Conservation (phyloP, 768 basidiomycete genomes). For the Termitomyces sp. region DNA sequence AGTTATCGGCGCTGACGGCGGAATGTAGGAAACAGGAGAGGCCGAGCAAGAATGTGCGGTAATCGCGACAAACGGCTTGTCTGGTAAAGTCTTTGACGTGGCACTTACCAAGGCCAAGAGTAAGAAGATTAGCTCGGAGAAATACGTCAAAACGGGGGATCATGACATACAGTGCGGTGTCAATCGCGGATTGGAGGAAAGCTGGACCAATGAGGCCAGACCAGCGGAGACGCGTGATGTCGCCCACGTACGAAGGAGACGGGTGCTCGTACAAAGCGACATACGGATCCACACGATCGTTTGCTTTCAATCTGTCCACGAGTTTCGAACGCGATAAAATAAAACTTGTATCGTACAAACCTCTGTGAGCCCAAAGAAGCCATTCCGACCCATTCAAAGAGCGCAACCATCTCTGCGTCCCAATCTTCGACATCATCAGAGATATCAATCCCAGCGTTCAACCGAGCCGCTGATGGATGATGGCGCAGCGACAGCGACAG, state of each 20-base stretch:
- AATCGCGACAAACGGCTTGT: constrained; percentile 35
- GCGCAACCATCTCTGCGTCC: constrained; percentile 31
- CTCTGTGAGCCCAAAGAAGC: constrained; percentile 60
- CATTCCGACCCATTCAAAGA: constrained; percentile 77
- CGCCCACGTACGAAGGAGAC: constrained; percentile 33
- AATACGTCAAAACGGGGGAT: not conserved
- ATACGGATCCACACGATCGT: constrained; percentile 65
- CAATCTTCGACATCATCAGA: constrained; percentile 39
- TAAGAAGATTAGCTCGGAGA: not conserved
- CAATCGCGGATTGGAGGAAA: constrained; percentile 50
- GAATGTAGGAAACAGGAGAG: constrained; percentile 49
- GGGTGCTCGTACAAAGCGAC: constrained; percentile 62
- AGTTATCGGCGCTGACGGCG: constrained; percentile 15
- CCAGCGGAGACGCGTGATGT: constrained; percentile 55
- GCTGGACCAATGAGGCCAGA: constrained; percentile 44
- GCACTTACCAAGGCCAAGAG: constrained; percentile 1
- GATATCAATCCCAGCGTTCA: not conserved
- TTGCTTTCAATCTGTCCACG: constrained; percentile 54
- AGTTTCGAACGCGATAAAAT: no score
- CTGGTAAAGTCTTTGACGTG: constrained; percentile 1
- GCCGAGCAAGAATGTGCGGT: constrained; percentile 36
- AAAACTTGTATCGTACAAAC: no score
- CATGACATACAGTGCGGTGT: constrained; percentile 31
- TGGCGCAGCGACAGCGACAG: constrained; percentile 16
- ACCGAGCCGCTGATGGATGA: not conserved